Conservation (phyloP, 208 protist genomes). For the Trypanosomatidae sp. region DNA sequence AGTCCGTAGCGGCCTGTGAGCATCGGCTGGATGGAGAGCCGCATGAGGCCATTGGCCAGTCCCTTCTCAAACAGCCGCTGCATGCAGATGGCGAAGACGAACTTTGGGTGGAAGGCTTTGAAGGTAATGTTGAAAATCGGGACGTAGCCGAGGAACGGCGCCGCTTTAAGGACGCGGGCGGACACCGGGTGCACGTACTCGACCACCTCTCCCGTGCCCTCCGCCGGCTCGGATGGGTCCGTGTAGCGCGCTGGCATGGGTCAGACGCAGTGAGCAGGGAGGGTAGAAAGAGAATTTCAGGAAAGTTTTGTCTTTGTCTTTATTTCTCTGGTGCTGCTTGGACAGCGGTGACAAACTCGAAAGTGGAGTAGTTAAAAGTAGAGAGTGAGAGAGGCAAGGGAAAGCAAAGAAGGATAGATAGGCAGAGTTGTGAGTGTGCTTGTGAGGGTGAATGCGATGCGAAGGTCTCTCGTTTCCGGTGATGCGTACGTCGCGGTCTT, state of each 20-base stretch:
- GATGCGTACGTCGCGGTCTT: no score
- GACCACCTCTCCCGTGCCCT: neutral
- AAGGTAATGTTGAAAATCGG: constrained; percentile 47
- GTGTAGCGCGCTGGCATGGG: constrained; percentile 2
- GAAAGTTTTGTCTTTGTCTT: no score
- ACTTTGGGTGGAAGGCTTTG: constrained; percentile 42
- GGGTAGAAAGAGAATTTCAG: no score
- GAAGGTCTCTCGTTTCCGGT: no score
- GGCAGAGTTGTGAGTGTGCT: no score
- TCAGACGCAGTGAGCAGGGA: no score
- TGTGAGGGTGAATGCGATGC: no score
- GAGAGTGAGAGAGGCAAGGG: no score
- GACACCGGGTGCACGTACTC: constrained; percentile 28
- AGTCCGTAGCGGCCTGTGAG: constrained; percentile 50
- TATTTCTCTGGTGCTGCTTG: no score
- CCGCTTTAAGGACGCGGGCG: constrained; percentile 7
- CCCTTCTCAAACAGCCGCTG: constrained; percentile 57
- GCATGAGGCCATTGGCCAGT: constrained; percentile 53
- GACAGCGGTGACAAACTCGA: no score
- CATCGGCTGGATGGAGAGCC: constrained; percentile 43
- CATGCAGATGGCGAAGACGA: constrained; percentile 43
- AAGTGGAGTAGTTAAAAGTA: no score
- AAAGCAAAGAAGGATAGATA: no score
- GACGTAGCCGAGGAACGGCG: constrained; percentile 26
- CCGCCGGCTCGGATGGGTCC: neutral